Base-by-base conservation (phyloP, 768 basidiomycete species). In the Boletus insuetus region DNA sequence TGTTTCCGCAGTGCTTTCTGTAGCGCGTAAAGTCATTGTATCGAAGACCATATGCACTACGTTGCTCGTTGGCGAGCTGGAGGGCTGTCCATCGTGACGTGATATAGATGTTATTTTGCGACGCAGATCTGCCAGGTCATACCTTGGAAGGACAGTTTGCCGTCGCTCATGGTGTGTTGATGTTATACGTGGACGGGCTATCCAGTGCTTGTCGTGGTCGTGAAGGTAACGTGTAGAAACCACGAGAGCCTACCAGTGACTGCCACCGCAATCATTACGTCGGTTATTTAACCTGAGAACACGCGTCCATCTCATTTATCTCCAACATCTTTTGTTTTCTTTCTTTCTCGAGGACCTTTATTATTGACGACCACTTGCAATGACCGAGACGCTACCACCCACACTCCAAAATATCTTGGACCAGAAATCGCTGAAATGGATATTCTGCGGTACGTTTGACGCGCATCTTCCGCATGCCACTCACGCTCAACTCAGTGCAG, bases 361-460 rank as follows among this genome's bases (percentile, higher is more conserved):
- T 50, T 20, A 41, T 51, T 51, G 42, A 61, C 60, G 53, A 58
- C 45, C 31, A 38, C 40, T 40, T 38, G 57, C 44, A 59, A 85
- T 87, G 84, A 67, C 80, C 37, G 78, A 85, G 53, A 77, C 80
- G 2, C 82, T 96, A 40, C 80, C 83, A 16, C 85, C 96, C 19
- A 94, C 93, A 17, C 84, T 99, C 9, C 93, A 97, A 77, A 98
- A 97, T 69, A 78, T 99, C 46, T 75, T 99, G 31, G 95, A 98
- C 72, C 96, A 99, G 74, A 86, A 82, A 61, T 85, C 86, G 22
- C 74, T 98, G 57, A 97, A 98, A 71, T 99, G 96, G 96, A 98
- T 99, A 68, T 99, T 99, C 70, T 98, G 97, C 68, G 96, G 96
- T 84, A 73, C 56, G 89, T 82, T 6, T 31, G 55, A 54, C 47